Evolutionary conservation across 352 stramenopile species (phyloP).

Genomic region (Phytophthora brassicae): DNA sequence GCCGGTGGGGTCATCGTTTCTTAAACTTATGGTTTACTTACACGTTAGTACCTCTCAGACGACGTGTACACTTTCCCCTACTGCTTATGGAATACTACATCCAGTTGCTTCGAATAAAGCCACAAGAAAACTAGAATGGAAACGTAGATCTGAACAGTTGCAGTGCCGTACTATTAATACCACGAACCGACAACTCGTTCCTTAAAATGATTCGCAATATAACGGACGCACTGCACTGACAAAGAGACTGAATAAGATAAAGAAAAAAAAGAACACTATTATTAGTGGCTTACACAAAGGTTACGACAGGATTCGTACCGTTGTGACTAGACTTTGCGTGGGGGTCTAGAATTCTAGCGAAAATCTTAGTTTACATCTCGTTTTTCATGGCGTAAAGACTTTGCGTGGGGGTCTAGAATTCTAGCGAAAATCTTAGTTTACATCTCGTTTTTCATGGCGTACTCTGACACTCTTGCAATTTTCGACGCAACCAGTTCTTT

Average conservation of each 20-base stretch:
- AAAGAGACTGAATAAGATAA: neutral
- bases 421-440: conserved; percentile 36
- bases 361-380: conserved; percentile 35
- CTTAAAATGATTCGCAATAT: conserved; percentile 25
- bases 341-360: conserved; percentile 30
- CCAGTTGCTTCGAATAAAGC: conserved; percentile 34
- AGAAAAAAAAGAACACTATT: conserved; percentile 23
- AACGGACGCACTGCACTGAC: neutral
- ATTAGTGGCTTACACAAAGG: no score
- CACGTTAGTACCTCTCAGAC: no score
- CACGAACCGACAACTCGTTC: conserved; percentile 27
- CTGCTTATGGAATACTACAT: conserved; percentile 32
- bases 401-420: conserved; percentile 32
- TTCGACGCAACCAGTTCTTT: conserved; percentile 45
- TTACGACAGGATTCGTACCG: no score
- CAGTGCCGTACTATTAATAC: no score
- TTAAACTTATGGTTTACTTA: conserved; percentile 28
- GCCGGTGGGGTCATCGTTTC: conserved; percentile 28
- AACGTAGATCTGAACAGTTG: conserved; percentile 23
- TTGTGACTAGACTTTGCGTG: conserved; percentile 34
- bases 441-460: conserved; percentile 25
- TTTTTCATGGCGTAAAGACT: conserved; percentile 30
- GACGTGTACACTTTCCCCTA: conserved; percentile 36
- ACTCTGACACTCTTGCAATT: conserved; percentile 33
- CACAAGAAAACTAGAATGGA: conserved; percentile 29